Evolutionary conservation across 441 rosid genomes (phyloP).

Genomic region (Brassica hybrid): DNA sequence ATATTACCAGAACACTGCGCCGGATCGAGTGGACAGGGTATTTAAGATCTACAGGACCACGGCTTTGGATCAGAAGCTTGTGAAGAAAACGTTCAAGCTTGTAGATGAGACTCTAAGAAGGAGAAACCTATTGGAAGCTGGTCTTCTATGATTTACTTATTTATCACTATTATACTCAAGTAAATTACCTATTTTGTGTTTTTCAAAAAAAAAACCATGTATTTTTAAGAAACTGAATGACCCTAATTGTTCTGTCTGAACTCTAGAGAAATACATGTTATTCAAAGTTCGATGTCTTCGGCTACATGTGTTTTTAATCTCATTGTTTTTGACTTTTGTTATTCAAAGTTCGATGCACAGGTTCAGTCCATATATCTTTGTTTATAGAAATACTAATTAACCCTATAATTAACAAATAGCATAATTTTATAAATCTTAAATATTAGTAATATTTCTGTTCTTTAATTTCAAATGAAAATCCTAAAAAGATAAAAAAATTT

Average conservation of each 20-base stretch:
- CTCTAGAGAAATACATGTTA: slow-evolving; percentile 8
- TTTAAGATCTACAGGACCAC: slow-evolving; percentile 95
- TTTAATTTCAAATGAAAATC: too few species aligned
- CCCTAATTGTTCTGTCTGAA: slow-evolving; percentile 10
- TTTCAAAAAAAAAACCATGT: background rate
- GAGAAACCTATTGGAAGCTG: slow-evolving; percentile 94
- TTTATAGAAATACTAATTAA: too few species aligned
- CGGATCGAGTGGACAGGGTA: slow-evolving; percentile 88
- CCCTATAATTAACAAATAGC: too few species aligned
- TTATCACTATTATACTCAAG: background rate
- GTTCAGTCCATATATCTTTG: too few species aligned
- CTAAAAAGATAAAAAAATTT: too few species aligned
- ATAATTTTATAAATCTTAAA: too few species aligned
- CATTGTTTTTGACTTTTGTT: too few species aligned
- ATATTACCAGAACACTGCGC: slow-evolving; percentile 86
- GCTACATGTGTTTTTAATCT: background rate
- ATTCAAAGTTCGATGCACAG: too few species aligned
- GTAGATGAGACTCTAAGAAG: slow-evolving; percentile 95
- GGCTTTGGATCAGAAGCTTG: slow-evolving; percentile 94
- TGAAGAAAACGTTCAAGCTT: slow-evolving; percentile 98
- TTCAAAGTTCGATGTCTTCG: background rate
- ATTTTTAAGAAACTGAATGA: slow-evolving; percentile 2
- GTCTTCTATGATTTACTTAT: slow-evolving; percentile 63
- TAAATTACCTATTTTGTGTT: slow-evolving; percentile 23
- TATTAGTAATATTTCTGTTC: too few species aligned